Conservation (phyloP, 176 grass and related monocot species). For the Musa beccarii region DNA sequence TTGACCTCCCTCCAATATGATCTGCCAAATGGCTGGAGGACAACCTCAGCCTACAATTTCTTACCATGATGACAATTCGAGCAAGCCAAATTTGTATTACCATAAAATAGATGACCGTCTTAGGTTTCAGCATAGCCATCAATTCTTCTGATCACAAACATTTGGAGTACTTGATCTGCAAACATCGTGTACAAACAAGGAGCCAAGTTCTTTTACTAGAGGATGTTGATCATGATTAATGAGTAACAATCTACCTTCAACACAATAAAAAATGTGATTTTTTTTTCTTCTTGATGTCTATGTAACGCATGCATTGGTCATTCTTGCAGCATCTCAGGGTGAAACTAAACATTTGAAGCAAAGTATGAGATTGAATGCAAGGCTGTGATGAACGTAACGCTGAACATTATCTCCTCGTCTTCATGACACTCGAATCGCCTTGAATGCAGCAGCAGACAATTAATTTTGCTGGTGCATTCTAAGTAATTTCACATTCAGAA, state of each 20-base stretch:
- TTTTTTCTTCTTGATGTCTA: too few species aligned
- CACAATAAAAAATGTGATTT: too few species aligned
- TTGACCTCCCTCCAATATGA: slow-evolving; percentile 53
- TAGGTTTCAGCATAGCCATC: background rate
- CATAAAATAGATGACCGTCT: background rate
- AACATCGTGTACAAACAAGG: too few species aligned
- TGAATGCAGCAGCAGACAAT: slow-evolving; percentile 68
- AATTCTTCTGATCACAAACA: background rate
- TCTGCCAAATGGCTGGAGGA: slow-evolving; percentile 20
- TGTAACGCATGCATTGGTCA: too few species aligned
- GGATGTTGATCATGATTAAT: too few species aligned
- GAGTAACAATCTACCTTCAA: too few species aligned
- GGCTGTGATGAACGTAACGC: slow-evolving; percentile 77
- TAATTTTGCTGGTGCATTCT: slow-evolving; percentile 63
- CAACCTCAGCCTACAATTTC: background rate
- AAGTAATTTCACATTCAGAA: slow-evolving; percentile 28
- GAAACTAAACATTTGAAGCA: slow-evolving; percentile 52
- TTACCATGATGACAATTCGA: background rate
- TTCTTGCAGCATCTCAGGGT: slow-evolving; percentile 38
- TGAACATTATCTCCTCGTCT: slow-evolving; percentile 59
- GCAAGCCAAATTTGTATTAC: background rate
- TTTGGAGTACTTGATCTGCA: slow-evolving; percentile 10
- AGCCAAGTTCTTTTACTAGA: too few species aligned
- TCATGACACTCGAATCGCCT: slow-evolving; percentile 49
- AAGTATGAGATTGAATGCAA: slow-evolving; percentile 80